Evolutionary conservation across 148 eudicot genomes (phyloP).

Genomic region (Rhododendron kiyosumense): DNA sequence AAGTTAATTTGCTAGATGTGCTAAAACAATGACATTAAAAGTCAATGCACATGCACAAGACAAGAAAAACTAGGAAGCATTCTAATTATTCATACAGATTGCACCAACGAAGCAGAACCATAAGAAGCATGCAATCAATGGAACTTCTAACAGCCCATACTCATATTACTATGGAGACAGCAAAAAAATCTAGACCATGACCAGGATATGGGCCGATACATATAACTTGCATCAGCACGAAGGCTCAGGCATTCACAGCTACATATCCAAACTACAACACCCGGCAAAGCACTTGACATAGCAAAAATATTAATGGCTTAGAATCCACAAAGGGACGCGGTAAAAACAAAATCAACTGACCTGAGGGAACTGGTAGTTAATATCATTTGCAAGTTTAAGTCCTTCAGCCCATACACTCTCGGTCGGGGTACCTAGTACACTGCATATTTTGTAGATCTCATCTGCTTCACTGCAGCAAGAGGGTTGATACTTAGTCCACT

Average conservation of each 20-base stretch:
- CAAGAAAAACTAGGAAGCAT: neutral
- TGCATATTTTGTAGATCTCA: slow-evolving; percentile 87
- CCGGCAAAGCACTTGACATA: neutral
- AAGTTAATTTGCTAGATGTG: neutral
- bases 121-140: neutral
- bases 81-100: neutral
- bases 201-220: neutral
- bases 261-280: neutral
- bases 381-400: slow-evolving; percentile 61
- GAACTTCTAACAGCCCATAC: neutral
- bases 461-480: slow-evolving; percentile 77
- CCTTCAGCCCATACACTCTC: slow-evolving; percentile 67
- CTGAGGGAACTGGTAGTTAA: slow-evolving; percentile 90
- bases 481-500: neutral
- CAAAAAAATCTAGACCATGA: neutral
- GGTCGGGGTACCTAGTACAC: slow-evolving; percentile 77
- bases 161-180: neutral
- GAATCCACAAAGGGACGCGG: neutral
- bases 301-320: neutral
- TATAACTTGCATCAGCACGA: neutral
- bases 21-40: neutral
- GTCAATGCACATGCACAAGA: neutral
- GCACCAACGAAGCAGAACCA: neutral
- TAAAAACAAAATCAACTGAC: slow-evolving; percentile 25
- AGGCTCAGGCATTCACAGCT: neutral